Evolutionary conservation across 164 flowering plant genomes (phyloP), one percentile per base, ranked within the genome.

Genomic region (Magnolia changhungtana): DNA sequence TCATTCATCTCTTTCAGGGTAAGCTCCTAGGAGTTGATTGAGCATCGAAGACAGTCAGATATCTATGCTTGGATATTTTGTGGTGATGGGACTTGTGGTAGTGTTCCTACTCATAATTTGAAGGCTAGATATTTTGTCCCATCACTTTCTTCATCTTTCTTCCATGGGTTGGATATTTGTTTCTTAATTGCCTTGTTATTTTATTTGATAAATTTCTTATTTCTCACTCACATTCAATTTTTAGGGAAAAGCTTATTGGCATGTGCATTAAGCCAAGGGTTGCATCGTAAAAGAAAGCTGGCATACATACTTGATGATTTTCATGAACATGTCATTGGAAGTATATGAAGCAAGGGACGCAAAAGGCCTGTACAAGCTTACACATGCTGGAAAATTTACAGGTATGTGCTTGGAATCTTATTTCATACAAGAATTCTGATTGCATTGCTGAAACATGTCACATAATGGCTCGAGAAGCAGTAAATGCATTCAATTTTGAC

Each of bases 181-280:
- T n/a, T 20, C n/a, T 64, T 23, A 18, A 4, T 67, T 67, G 18
- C 31, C 27, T 16, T 8, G 9, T 14, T 27, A 14, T 68, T 31
- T 24, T 68, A 21, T 58, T 13, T 65, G 68, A 68, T 68, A 68
- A 67, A 31, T 68, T 68, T 68, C 71, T 68, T 31, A 4, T 29
- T 8, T 67, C 24, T 68, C 31, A 63, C 70, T 64, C 80, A 16
- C 51, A 14, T 69, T 72, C 9, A 13, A 66, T 78, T 75, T 84
- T 23, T 79, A 92, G 98, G 99, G 72, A 96, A 96, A 84, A 96
- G 98, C 86, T 92, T 96, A 68, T 63, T 96, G 82, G 99, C 99
- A 11, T 94, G 97, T 79, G 90, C 97, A 65, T 77, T 94, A 77
- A 85, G 89, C 76, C 87, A 79, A 29, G 87, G 79, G 49, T 78